A percentile compares a stretch with the other conserved stretches of the same genome.
Evolutionary conservation across 2,329 filamentous ascomycete species (phyloP).

Genomic region (Fusarium newnesense): DNA sequence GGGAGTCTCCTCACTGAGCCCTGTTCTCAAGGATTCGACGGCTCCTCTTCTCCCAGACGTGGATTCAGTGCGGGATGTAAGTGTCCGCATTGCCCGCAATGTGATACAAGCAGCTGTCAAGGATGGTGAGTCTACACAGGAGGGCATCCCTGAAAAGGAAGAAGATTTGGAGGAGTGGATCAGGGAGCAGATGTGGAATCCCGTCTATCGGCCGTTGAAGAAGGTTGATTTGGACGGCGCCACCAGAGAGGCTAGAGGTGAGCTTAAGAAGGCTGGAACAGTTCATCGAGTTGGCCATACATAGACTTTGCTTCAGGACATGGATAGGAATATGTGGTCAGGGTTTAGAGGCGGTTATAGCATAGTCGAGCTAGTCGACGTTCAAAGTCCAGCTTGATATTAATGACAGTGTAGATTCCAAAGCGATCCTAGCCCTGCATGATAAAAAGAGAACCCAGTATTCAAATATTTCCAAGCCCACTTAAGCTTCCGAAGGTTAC

Average conservation of each 20-base stretch:
- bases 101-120: constrained; percentile 78
- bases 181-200: constrained; percentile 81
- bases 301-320: not conserved
- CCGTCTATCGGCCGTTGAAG: constrained; percentile 72
- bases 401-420: constrained; percentile 18
- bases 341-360: not conserved
- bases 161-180: constrained; percentile 76
- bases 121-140: constrained; percentile 73
- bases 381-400: constrained; percentile 1
- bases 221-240: constrained; percentile 64
- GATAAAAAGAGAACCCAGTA: constrained; percentile 19
- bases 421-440: constrained; percentile 15
- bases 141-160: constrained; percentile 69
- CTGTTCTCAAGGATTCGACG: constrained; percentile 70
- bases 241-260: constrained; percentile 63
- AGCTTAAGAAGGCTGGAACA: constrained; percentile 46
- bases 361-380: not conserved
- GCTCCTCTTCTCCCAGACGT: constrained; percentile 82
- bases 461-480: constrained; percentile 31
- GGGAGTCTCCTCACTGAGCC: constrained; percentile 76
- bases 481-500: constrained; percentile 27
- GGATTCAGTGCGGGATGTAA: constrained; percentile 77
- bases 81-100: constrained; percentile 78
- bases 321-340: not conserved
- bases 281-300: constrained; percentile 37